Evolutionary conservation across 1,284 basidiomycete genomes (phyloP).

Genomic region (Fomes fomentarius): DNA sequence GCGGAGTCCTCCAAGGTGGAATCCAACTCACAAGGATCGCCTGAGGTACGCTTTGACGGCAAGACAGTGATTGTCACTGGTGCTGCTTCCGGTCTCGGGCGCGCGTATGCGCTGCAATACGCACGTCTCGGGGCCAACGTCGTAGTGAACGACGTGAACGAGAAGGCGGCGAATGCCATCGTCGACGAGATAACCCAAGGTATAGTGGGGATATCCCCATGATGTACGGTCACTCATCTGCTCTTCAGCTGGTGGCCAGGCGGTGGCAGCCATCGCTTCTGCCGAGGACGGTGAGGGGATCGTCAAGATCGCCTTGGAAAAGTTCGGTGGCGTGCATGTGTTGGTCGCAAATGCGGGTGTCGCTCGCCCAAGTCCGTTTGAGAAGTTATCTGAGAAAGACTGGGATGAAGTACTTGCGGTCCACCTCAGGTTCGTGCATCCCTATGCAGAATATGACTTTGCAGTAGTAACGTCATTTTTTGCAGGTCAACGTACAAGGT

Average conservation of each 20-base stretch:
- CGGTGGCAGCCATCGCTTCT: slow-evolving; percentile 82
- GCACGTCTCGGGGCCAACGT: slow-evolving; percentile 93
- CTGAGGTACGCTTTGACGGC: slow-evolving; percentile 81
- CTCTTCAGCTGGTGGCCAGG: slow-evolving; percentile 84
- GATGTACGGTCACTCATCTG: background rate
- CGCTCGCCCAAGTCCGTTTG: slow-evolving; percentile 90
- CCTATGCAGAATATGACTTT: no score
- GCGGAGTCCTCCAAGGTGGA: slow-evolving; percentile 70
- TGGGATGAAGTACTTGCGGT: slow-evolving; percentile 94
- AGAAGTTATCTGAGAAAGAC: slow-evolving; percentile 87
- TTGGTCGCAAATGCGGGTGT: slow-evolving; percentile 96
- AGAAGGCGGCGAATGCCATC: slow-evolving; percentile 83
- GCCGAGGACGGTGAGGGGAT: slow-evolving; percentile 93
- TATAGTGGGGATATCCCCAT: slow-evolving; percentile 34
- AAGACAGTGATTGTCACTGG: slow-evolving; percentile 96
- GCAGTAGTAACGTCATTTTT: no score
- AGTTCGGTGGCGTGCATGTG: slow-evolving; percentile 89
- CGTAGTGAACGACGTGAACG: slow-evolving; percentile 94
- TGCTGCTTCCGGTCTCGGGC: slow-evolving; percentile 91
- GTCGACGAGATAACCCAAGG: slow-evolving; percentile 87
- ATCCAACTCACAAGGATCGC: slow-evolving; percentile 74
- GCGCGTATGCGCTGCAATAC: slow-evolving; percentile 92
- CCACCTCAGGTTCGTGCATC: slow-evolving; percentile 69
- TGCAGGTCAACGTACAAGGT: slow-evolving; percentile 72
- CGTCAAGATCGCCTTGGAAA: slow-evolving; percentile 86